Evolutionary conservation across 345 rosid genomes (phyloP), one percentile per base, ranked within the genome.

Genomic region (Rhodamnia rubescens): DNA sequence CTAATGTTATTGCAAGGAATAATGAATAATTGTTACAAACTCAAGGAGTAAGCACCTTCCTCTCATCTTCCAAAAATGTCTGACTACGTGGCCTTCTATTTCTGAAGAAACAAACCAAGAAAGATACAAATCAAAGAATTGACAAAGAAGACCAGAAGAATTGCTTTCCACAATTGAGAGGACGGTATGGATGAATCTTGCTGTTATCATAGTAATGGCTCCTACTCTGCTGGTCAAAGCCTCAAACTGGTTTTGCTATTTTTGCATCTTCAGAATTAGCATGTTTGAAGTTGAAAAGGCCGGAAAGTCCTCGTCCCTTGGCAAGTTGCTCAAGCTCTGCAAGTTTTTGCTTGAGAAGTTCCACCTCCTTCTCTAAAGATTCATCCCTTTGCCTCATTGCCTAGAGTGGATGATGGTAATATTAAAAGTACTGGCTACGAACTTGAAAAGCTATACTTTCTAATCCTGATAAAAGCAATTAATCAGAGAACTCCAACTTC

Each of bases 261-360:
- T 91, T 88, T 32, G 18, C 85, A 29, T 88, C 87, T 44, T 89
- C 89, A 3, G 86, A 51, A 5, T 80, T 69, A n/a, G 89, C 87
- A 54, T 86, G 92, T 88, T 89, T 93, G 82, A 94, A 83, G 87
- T 91, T 90, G 87, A 95, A 89, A 24, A 92, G 24, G 81, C 98
- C 98, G 16, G 90, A 61, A 64, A 96, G 94, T 61, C 99, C 98
- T 29, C 89, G 92, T 82, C 89, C 85, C 85, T 84, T 93, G 13
- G 98, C 95, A 44, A 94, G 98, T 85, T 92, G 90, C 92, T 95
- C 99, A 82, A 97, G 84, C 89, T 96, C 98, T 61, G 84, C 91
- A 85, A 97, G 88, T 83, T 93, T 93, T 44, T 88, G 87, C 83
- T 83, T 89, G n/a, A 97, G 92, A 83, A 87, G 89, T 27, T 92